These are phyloP conservation scores for Cladosporium sp. DNA, from an alignment of 2,329 filamentous ascomycete species.

Conservation along the genomic window DNA sequence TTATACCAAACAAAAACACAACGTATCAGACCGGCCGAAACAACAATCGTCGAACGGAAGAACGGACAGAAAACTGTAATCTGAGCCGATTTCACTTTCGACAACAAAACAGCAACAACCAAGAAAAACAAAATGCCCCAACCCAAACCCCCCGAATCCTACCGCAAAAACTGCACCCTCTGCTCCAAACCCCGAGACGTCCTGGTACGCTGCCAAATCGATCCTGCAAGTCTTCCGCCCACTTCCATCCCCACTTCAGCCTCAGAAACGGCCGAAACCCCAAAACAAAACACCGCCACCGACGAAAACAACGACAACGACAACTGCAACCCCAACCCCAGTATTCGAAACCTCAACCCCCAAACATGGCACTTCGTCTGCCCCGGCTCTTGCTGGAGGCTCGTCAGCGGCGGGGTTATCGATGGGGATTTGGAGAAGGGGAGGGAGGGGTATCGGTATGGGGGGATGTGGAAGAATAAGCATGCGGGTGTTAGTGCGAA, in stretches of 20 bases:
- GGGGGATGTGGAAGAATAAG: constrained; percentile 35
- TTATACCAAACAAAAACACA: no score
- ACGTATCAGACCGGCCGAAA: no score
- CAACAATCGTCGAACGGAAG: no score
- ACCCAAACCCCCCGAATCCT: constrained; percentile 5
- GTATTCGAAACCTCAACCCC: background rate
- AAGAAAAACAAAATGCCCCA: background rate
- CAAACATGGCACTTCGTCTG: constrained; percentile 42
- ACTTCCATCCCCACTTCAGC: background rate
- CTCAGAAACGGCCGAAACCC: no score
- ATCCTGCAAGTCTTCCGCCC: constrained; percentile 23
- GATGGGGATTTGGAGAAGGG: constrained; percentile 33
- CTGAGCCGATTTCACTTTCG: no score
- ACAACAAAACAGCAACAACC: background rate
- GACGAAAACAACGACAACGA: background rate
- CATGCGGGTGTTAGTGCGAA: constrained; percentile 13
- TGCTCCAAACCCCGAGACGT: constrained; percentile 35
- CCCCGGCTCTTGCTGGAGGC: constrained; percentile 39
- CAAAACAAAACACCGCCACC: no score
- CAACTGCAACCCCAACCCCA: background rate
- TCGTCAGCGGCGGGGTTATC: constrained; percentile 40
- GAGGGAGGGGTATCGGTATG: constrained; percentile 34
- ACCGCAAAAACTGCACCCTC: constrained; percentile 38
- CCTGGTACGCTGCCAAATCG: constrained; percentile 41
- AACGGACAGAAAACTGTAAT: no score